Conservation (phyloP, 2,329 filamentous ascomycete species). For the Capronia epimyces region DNA sequence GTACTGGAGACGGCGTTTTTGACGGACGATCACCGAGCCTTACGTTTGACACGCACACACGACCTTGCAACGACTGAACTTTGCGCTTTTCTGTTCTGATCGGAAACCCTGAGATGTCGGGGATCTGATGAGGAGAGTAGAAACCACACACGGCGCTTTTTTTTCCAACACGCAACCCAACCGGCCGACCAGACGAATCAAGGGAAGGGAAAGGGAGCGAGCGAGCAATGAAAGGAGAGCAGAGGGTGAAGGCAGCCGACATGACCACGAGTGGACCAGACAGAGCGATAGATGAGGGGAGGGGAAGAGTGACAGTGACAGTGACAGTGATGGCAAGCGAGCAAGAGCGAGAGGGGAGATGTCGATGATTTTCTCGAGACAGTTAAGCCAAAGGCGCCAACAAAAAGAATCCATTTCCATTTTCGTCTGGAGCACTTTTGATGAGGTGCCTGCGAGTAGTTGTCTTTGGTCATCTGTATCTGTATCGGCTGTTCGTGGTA, state of each 20-base stretch:
- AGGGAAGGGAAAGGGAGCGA: slow-evolving; percentile 7
- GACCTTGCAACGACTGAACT: background rate
- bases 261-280: background rate
- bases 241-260: background rate
- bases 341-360: background rate
- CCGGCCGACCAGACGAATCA: slow-evolving; percentile 6
- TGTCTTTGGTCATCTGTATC: too few species aligned
- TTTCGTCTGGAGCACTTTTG: background rate
- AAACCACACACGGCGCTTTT: slow-evolving; percentile 2
- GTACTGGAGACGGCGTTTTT: background rate
- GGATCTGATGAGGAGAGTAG: slow-evolving; percentile 9
- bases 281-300: background rate
- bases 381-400: background rate
- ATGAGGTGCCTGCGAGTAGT: background rate
- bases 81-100: background rate
- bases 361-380: background rate
- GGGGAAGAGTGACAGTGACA: background rate
- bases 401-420: background rate
- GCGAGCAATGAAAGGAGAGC: slow-evolving; percentile 3
- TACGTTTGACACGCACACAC: slow-evolving; percentile 1
- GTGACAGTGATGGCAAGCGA: background rate
- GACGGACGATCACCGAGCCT: slow-evolving; percentile 2
- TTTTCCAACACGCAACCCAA: slow-evolving; percentile 7
- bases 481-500: too few species aligned
- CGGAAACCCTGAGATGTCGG: background rate